Evolutionary conservation across 345 rosid species (phyloP), one percentile per base, ranked within the genome.

Genomic region (Rhizophora apiculata): DNA sequence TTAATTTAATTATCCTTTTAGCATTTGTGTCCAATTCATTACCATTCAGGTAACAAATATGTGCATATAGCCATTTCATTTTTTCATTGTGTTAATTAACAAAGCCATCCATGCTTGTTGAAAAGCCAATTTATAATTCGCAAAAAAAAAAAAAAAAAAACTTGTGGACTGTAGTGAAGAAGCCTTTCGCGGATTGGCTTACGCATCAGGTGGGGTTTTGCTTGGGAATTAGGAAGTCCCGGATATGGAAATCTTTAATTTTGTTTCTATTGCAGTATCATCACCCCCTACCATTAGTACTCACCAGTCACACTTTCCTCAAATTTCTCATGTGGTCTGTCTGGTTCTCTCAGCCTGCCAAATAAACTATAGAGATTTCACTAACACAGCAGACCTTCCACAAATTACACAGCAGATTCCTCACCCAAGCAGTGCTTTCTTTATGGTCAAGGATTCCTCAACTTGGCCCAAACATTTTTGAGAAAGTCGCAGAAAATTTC

Each of bases 371-470:
- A 1, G 13, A 26, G 18, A 32, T 2, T 60, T 65, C 37, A 31
- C 60, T 29, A 26, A 53, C 27, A 19, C 56, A 9, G 59, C 29
- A 70, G 51, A 63, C 65, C 74, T 13, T 70, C 71, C 63, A 39
- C 63, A 9, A 36, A 70, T 65, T 64, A 52, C 74, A 63, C 20
- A 54, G 62, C 73, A 64, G 70, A 64, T 59, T 60, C 62, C 31
- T 58, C 55, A 48, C 13, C 55, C 49, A 16, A 13, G 22, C 26
- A 13, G 21, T 26, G 32, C 6, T 68, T 68, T 24, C 62, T 18
- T 22, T 60, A 6, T 24, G 61, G 78, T 69, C 78, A 75, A 58
- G 24, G 70, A 75, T 75, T 74, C 78, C 74, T 63, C 68, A 11
- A 21, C 62, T 24, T 61, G 71, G 64, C 32, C 59, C 48, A 31